Percentiles rank a stretch among this genome's conserved stretches.
phyloP scores from a whole-genome alignment of 169 alveolate species.

The Pseudocohnilembus persalinus region DNA sequence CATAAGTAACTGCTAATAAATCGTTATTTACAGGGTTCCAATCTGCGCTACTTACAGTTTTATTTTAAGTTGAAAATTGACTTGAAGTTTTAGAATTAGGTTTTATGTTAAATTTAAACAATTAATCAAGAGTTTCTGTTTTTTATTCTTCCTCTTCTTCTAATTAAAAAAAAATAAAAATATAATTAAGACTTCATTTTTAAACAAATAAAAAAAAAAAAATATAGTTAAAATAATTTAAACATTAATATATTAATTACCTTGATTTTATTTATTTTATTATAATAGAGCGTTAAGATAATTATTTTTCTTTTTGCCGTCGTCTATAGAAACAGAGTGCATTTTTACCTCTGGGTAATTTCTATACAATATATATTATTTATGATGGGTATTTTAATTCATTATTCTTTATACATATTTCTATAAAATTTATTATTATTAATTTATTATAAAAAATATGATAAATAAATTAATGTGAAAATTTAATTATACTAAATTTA shows the following conservation, averaged over 20 bases:
- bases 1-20: conserved; percentile 87
- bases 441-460: too few relatives aligned
- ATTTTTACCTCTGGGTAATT: conserved; percentile 82
- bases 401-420: conserved; percentile 87
- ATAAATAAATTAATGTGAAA: background rate
- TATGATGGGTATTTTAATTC: conserved; percentile 86
- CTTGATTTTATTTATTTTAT: conserved; percentile 38
- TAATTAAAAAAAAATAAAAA: conserved; percentile 58
- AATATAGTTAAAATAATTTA: too few relatives aligned
- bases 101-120: conserved; percentile 84
- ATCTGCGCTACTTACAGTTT: conserved; percentile 83
- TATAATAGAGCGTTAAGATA: conserved; percentile 47
- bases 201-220: conserved; percentile 38
- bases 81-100: too few relatives aligned
- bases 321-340: conserved; percentile 53
- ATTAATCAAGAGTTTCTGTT: conserved; percentile 51
- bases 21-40: conserved; percentile 88
- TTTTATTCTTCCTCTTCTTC: conserved; percentile 67
- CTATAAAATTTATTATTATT: too few relatives aligned
- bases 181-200: conserved; percentile 45
- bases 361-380: conserved; percentile 86
- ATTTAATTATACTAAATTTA: background rate
- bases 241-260: conserved; percentile 36
- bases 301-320: conserved; percentile 52
- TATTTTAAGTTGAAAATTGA: conserved; percentile 62